These are phyloP conservation scores for Fragilariopsis cylindrus DNA, from an alignment of 108 stramenopile genomes.

Conservation along the genomic window DNA sequence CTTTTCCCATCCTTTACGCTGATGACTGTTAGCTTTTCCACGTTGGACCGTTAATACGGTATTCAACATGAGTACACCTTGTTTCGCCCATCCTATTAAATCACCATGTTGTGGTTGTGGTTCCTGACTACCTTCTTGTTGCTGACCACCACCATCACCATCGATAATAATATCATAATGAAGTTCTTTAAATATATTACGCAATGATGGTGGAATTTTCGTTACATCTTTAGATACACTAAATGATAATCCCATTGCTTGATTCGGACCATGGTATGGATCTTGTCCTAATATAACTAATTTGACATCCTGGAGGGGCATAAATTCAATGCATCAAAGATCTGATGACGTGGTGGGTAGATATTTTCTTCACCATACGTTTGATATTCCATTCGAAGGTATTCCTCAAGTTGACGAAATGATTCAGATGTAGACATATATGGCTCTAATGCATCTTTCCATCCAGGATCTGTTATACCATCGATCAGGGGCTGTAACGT, in stretches of 20 bases:
- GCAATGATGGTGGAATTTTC: slow-evolving; percentile 85
- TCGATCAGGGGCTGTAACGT: neutral
- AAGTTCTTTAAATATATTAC: slow-evolving; percentile 94
- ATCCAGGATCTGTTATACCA: slow-evolving; percentile 52
- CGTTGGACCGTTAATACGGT: slow-evolving; percentile 91
- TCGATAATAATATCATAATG: slow-evolving; percentile 41
- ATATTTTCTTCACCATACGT: slow-evolving; percentile 1
- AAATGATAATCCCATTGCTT: slow-evolving; percentile 81
- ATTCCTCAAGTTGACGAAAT: slow-evolving; percentile 5
- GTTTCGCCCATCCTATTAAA: slow-evolving; percentile 83
- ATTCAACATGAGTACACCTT: slow-evolving; percentile 97
- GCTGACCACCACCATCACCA: neutral
- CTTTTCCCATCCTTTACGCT: slow-evolving; percentile 94
- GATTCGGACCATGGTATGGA: slow-evolving; percentile 83
- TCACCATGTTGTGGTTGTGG: slow-evolving; percentile 56
- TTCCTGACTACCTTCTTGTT: neutral
- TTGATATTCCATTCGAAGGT: slow-evolving; percentile 1
- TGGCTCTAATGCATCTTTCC: slow-evolving; percentile 49
- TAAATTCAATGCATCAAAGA: slow-evolving; percentile 90
- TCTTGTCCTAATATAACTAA: slow-evolving; percentile 88
- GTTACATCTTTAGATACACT: slow-evolving; percentile 77
- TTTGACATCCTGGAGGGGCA: slow-evolving; percentile 86
- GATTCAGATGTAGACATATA: neutral
- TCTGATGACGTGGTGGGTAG: slow-evolving; percentile 62
- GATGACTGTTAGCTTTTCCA: slow-evolving; percentile 90